Evolutionary conservation across 2,329 filamentous ascomycete genomes (phyloP), one percentile per base, ranked within the genome.

Genomic region (Coccinonectria pachysandricola): DNA sequence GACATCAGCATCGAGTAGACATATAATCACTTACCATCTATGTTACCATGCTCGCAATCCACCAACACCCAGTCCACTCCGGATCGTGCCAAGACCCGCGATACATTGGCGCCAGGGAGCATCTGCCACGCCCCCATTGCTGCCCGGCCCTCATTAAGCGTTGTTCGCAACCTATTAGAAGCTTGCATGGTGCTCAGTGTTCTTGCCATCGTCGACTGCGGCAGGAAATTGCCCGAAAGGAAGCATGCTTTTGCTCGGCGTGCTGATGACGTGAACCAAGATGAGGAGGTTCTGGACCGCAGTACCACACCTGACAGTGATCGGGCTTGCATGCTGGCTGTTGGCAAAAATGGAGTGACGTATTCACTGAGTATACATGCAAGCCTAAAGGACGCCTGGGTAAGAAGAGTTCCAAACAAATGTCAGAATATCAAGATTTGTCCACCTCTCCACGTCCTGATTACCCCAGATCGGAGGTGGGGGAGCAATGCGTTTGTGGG

Each of bases 11-110:
- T n/a, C n/a, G n/a, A n/a, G n/a, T n/a, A n/a, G n/a, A n/a, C n/a
- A n/a, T n/a, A n/a, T n/a, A n/a, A n/a, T 15, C 7, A 26, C 41
- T 17, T 40, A 60, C 57, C 65, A 19, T 63, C 62, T 31, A 69
- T 53, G 35, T 62, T 65, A 7, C 66, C 66, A 39, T 70, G 66
- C 40, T 67, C 67, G 30, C 64, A 65, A 35, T 68, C 67, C 26
- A 70, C 68, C 49, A 79, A 59, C 7, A 83, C 68, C 64, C 76
- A 80, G 45, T 81, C 76, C 2, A 76, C 62, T 1, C 74, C 76
- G 2, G 66, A 54, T 28, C 71, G 59, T 2, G 78, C 75, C 24
- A 83, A 56, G 11, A 64, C 51, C 27, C 73, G 62, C 5, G 72
- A 71, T 8, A 76, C 54, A 35, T 76, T 75, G 22, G 64, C 59